Evolutionary conservation across 139 green algal genomes (phyloP).

Genomic region (Chlamydomonas asymmetrica): DNA sequence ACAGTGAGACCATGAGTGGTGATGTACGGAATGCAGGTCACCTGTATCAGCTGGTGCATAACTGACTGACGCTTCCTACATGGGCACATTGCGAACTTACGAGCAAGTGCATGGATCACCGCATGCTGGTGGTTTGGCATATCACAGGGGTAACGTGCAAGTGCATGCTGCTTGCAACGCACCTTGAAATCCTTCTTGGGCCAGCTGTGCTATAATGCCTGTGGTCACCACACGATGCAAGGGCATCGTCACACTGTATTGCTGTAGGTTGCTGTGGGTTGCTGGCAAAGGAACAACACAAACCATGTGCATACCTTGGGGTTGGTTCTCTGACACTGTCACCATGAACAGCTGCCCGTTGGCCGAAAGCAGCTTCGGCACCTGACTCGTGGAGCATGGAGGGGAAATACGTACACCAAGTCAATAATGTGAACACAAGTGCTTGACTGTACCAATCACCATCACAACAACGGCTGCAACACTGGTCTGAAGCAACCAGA

Average conservation of each 20-base stretch:
- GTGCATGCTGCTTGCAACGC: conserved; percentile 1
- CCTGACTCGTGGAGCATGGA: conserved; percentile 34
- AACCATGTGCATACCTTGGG: conserved; percentile 40
- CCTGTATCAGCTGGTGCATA: not conserved
- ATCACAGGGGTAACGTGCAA: not conserved
- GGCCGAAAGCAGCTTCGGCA: conserved; percentile 55
- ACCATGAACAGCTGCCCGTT: conserved; percentile 71
- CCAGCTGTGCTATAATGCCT: conserved; percentile 35
- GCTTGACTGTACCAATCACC: not conserved
- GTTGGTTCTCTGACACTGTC: conserved; percentile 78
- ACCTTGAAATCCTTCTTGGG: conserved; percentile 2
- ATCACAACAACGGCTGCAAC: not conserved
- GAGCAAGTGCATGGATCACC: not conserved
- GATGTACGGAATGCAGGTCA: not conserved
- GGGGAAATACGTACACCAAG: not conserved
- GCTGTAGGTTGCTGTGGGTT: not conserved
- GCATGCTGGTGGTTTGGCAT: not conserved
- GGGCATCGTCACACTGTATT: not conserved
- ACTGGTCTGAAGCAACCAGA: not conserved
- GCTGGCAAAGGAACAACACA: not conserved
- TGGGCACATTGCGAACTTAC: not conserved
- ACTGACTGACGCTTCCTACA: not conserved
- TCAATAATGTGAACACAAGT: not conserved
- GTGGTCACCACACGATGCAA: not conserved
- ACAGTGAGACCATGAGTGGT: not conserved